Evolutionary conservation across 2,329 filamentous ascomycete species (phyloP), one percentile per base, ranked within the genome.

Genomic region (Pseudogymnoascus sp.): DNA sequence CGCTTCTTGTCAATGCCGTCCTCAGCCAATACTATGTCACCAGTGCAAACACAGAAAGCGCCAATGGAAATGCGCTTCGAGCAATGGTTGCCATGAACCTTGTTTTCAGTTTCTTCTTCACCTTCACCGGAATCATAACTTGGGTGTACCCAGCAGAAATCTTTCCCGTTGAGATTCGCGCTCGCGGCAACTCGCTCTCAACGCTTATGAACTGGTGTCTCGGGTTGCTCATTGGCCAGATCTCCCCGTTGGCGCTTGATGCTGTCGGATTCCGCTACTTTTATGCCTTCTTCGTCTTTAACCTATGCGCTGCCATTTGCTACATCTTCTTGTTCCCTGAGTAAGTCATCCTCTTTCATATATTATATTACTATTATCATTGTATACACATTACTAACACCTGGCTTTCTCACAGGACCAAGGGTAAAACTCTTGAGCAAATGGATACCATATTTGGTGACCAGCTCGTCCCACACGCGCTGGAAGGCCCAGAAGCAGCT

Each of bases 121-220:
- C 80, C 0, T 81, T 81, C 14, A 79, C 79, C 64, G 80, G 80
- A 16, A 81, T 77, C 1, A 78, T 85, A 0, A 83, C 83, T 1
- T 85, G 83, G 83, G 79, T 83, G 57, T 73, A 85, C 60, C 80
- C 83, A 0, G 76, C 81, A 2, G 83, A 86, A 69, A 81, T 88
- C 23, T 87, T 84, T 76, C 83, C 82, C 2, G 73, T 86, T 0
- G 80, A 78, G 12, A 83, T 80, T 47, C 78, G 84, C 18, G 80
- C 85, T n/a, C 85, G 86, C 68, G 85, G 83, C 23, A 83, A 90
- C 66, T 79, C 84, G 0, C 75, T 87, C 7, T 82, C 83, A 1
- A 84, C 81, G 0, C 82, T 79, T 68, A 79, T 79, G 16, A 85
- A 81, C 66, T 87, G 84, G 76, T 71, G 83, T 8, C 83, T 81